Evolutionary conservation across 176 grass and related monocot genomes (phyloP).

Genomic region (Avena eriantha): DNA sequence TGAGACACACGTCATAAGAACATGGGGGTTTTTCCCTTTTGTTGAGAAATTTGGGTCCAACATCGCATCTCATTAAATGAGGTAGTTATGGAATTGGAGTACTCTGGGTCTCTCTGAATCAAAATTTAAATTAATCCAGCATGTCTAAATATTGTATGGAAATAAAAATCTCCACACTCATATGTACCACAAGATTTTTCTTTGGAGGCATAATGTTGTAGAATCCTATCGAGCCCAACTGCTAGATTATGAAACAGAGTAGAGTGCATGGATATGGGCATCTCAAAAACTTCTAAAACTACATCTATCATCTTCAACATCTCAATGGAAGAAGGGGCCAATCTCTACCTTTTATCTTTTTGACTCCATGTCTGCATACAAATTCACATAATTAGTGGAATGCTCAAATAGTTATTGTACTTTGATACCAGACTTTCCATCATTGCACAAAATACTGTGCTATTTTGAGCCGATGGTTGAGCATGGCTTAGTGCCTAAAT

Average conservation of each 20-base stretch:
- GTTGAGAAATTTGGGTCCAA: constrained; percentile 86
- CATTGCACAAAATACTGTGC: constrained; percentile 52
- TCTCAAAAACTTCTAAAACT: constrained; percentile 67
- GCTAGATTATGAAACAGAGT: constrained; percentile 68
- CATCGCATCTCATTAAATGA: constrained; percentile 79
- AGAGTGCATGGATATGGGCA: constrained; percentile 74
- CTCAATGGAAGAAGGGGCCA: constrained; percentile 68
- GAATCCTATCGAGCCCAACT: constrained; percentile 62
- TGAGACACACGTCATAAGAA: constrained; percentile 57
- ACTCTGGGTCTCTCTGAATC: constrained; percentile 61
- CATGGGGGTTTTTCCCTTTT: constrained; percentile 67
- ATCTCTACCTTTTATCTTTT: constrained; percentile 57
- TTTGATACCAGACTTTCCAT: constrained; percentile 40
- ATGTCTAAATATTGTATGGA: background rate
- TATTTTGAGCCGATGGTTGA: constrained; percentile 14
- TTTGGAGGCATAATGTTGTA: constrained; percentile 70
- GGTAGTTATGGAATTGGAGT: constrained; percentile 71
- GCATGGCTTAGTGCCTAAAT: constrained; percentile 40
- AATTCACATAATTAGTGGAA: constrained; percentile 28
- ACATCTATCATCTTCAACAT: constrained; percentile 70
- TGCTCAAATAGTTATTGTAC: constrained; percentile 1
- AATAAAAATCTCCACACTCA: constrained; percentile 5
- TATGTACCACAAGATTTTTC: constrained; percentile 77
- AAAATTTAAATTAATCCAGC: constrained; percentile 10
- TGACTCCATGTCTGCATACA: constrained; percentile 69